Evolutionary conservation across 306 rosid genomes (phyloP).

Genomic region (Castanopsis chinensis): DNA sequence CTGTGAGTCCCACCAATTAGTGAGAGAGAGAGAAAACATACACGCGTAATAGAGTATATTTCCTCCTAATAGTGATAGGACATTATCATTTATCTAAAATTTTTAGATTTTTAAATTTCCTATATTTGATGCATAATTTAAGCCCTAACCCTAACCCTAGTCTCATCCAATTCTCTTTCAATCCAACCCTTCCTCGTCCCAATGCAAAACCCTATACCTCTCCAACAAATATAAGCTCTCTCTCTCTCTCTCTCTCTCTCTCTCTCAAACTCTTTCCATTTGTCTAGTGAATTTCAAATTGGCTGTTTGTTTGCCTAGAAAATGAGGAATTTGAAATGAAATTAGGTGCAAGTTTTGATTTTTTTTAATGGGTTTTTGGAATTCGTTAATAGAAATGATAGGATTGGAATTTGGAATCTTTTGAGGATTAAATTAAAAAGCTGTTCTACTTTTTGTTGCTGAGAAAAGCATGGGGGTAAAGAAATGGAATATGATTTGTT

Average conservation of each 20-base stretch:
- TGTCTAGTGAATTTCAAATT: too few relatives aligned
- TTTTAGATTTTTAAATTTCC: neutral
- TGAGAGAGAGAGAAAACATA: too few relatives aligned
- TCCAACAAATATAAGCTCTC: conserved; percentile 21
- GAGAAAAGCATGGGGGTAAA: neutral
- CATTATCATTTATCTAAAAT: too few relatives aligned
- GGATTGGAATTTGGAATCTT: neutral
- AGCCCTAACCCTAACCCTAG: neutral
- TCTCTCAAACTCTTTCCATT: too few relatives aligned
- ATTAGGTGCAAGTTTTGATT: too few relatives aligned
- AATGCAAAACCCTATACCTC: conserved; percentile 19
- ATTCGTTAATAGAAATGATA: too few relatives aligned
- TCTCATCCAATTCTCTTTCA: neutral
- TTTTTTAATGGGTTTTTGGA: too few relatives aligned
- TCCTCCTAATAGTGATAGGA: neutral
- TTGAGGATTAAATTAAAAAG: neutral
- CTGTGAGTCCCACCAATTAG: too few relatives aligned
- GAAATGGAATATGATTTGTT: too few relatives aligned
- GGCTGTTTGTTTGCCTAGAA: too few relatives aligned
- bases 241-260: neutral
- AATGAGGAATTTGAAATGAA: too few relatives aligned
- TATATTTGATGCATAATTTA: neutral
- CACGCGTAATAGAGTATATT: too few relatives aligned
- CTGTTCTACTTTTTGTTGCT: neutral
- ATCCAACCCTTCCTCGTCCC: conserved; percentile 2